Evolutionary conservation across 306 rosid genomes (phyloP).

Genomic region (Lathyrus oleraceus): DNA sequence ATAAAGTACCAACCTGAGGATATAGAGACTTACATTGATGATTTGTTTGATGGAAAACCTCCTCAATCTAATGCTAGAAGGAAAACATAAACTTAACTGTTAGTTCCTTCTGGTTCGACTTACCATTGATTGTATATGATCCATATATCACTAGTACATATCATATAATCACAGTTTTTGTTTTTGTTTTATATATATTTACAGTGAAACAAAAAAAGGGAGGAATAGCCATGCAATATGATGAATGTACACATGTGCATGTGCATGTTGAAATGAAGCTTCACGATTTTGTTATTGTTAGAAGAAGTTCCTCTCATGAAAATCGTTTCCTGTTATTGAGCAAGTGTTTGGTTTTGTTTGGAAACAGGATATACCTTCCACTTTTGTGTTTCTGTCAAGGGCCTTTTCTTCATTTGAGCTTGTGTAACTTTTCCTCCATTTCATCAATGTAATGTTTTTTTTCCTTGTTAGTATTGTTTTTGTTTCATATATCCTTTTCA

Average conservation of each 20-base stretch:
- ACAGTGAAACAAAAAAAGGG: not conserved
- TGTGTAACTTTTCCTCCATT: not conserved
- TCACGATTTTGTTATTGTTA: not conserved
- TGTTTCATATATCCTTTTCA: not conserved
- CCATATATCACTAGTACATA: slow-evolving; percentile 20
- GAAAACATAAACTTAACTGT: slow-evolving; percentile 40
- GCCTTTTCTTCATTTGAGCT: not conserved
- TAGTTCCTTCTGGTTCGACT: not conserved
- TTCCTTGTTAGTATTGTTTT: not conserved
- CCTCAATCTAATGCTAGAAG: slow-evolving; percentile 48
- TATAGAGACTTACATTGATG: slow-evolving; percentile 68
- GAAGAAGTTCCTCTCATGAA: not conserved
- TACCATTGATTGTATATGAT: slow-evolving; percentile 1
- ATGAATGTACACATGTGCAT: not conserved
- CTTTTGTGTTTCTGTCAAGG: not conserved
- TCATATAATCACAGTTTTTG: slow-evolving; percentile 7
- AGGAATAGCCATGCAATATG: not conserved
- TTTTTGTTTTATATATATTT: not conserved
- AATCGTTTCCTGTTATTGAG: not conserved
- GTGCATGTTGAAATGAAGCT: slow-evolving; percentile 14
- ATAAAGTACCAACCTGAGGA: slow-evolving; percentile 86
- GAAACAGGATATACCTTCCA: not conserved
- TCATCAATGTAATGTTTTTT: not conserved
- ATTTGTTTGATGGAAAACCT: slow-evolving; percentile 78
- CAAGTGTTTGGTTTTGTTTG: not conserved